Evolutionary conservation across 345 rosid species (phyloP), one percentile per base, ranked within the genome.

Genomic region (Psidium guajava): DNA sequence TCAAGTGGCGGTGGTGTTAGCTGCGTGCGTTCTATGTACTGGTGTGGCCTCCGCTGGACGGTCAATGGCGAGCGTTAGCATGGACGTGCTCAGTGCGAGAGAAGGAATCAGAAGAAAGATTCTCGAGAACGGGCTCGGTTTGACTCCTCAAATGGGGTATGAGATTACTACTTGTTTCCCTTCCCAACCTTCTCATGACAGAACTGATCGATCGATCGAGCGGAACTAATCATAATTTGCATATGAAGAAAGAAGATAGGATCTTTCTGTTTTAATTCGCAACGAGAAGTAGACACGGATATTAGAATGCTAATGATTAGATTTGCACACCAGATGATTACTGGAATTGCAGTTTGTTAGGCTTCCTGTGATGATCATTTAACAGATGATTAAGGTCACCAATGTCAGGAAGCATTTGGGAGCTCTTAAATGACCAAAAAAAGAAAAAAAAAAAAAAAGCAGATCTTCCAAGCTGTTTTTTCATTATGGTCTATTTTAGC

Each of bases 71-170:
- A 12, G 52, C 6, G 81, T 25, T 27, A 49, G 58, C 22, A 4
- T 20, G 36, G 32, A 21, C 13, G 27, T 8, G 16, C 58, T 53
- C 57, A 25, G 2, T 36, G 36, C 16, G 24, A 64, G 84, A 84
- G 22, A 40, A 6, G 24, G 50, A 44, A 53, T 47, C 47, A 55
- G 85, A 27, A 88, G 90, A 80, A 81, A 61, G 55, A 88, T 88
- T 27, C 53, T 85, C 9, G 80, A 82, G 6, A 91, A 90, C 84
- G 91, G 91, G 40, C 92, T 91, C 21, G 93, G 89, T 32, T 86
- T 57, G 44, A 88, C 93, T 51, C 93, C 93, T 11, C 91, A 87
- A 49, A 91, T 91, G 93, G 93, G 93, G 93, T 91, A 87, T 50
- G 87, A 14, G 50, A n/a, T 12, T 53, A 22, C 27, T 82, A 27